Evolutionary conservation across 257 asterid species (phyloP), one percentile per base, ranked within the genome.

Genomic region (Catharanthus roseus): DNA sequence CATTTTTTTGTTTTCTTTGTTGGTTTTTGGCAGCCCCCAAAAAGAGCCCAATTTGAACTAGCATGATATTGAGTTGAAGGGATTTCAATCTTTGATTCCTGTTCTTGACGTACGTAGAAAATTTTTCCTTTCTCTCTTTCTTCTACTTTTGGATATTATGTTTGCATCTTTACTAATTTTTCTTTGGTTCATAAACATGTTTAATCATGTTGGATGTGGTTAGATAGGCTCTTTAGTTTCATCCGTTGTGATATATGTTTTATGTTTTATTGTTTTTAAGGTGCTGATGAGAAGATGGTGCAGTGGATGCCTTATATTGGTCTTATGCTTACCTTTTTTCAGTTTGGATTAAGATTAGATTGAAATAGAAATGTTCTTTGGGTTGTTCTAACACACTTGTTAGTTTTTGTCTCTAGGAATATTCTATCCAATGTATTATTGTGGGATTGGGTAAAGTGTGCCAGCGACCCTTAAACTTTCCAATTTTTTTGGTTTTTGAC

Each of bases 81-180:
- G 80, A 65, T 71, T 83, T 77, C 38, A 60, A 77, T 64, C 63
- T 41, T 74, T 79, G 53, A 74, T 72, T 50, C 71, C 56, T 24
- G 64, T 74, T 78, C 69, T 73, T 77, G 77, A 75, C 84, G 87
- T 82, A 79, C 71, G 74, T 34, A 65, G 38, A n/a, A 39, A 13
- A 15, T 71, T 41, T 5, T n/a, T 33, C 19, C 18, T 24, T 29
- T 58, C 36, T 38, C n/a, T n/a, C 24, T 15, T 10, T 7, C 28
- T n/a, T 12, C 21, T 45, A 28, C 54, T 47, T 42, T 23, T 33
- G 0, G 42, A 29, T 28, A 28, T 60, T 51, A 61, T 47, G 65
- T 72, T 60, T 36, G 74, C 15, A 60, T 31, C 71, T 60, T 68
- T 65, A 44, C 28, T 71, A 13, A 11, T 55, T 54, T 36, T 33